Conservation (phyloP, 2,329 filamentous ascomycete species). For the Trichophyton schoenleinii region DNA sequence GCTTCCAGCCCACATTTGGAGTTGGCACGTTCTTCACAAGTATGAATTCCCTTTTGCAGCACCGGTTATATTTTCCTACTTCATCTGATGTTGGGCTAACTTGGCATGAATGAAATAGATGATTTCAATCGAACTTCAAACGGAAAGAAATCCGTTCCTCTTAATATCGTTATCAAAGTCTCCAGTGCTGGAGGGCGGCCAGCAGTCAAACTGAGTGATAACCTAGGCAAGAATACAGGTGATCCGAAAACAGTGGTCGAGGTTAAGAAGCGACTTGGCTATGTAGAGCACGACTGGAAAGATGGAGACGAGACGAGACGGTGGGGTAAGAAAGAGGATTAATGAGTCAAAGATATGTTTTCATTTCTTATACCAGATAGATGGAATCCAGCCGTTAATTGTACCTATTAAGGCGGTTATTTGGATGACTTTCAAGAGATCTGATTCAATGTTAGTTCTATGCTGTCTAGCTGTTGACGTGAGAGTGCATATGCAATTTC, state of each 20-base stretch:
- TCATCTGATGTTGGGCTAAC: not conserved
- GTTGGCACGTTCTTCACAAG: slow-evolving; percentile 91
- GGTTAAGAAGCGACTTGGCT: slow-evolving; percentile 77
- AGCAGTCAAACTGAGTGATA: slow-evolving; percentile 88
- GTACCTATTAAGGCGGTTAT: too few relatives aligned
- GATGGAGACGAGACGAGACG: slow-evolving; percentile 71
- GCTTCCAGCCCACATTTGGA: slow-evolving; percentile 79
- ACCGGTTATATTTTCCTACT: too few relatives aligned
- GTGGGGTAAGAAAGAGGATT: slow-evolving; percentile 47
- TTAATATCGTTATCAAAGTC: slow-evolving; percentile 98
- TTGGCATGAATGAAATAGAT: slow-evolving; percentile 35
- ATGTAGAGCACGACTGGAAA: slow-evolving; percentile 72
- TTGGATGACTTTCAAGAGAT: too few relatives aligned
- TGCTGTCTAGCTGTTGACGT: too few relatives aligned
- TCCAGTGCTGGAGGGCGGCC: slow-evolving; percentile 67
- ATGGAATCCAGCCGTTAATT: too few relatives aligned
- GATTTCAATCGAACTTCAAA: slow-evolving; percentile 66
- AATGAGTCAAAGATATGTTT: not conserved
- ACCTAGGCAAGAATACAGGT: slow-evolving; percentile 87
- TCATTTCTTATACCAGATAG: too few relatives aligned
- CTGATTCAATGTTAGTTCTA: too few relatives aligned
- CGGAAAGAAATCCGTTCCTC: slow-evolving; percentile 69
- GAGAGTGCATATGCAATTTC: too few relatives aligned
- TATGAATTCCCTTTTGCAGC: slow-evolving; percentile 21
- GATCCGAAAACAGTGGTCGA: slow-evolving; percentile 63